Percentiles rank a stretch among this genome's conserved stretches.
These are phyloP conservation scores for Neurospora sublineolata DNA, from an alignment of 495 filamentous ascomycete genomes.

Conservation along the genomic window DNA sequence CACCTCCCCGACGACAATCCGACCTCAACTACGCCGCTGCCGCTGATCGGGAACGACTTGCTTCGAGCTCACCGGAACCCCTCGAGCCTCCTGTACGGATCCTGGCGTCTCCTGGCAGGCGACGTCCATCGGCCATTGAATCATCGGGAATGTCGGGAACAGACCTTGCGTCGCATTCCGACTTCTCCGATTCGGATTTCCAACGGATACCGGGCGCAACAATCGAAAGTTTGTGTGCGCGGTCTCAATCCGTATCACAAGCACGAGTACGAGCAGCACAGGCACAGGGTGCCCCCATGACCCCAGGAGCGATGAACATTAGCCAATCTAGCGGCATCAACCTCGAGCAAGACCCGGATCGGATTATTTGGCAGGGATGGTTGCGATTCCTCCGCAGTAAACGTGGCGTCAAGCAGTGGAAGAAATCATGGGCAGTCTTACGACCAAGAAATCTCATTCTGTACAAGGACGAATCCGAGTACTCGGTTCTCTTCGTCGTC, in stretches of 20 bases:
- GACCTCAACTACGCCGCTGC: slow-evolving; percentile 7
- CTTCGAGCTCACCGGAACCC: slow-evolving; percentile 58
- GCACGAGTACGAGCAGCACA: slow-evolving; percentile 1
- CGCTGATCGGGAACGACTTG: slow-evolving; percentile 20
- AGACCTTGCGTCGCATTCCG: slow-evolving; percentile 79
- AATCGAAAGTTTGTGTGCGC: slow-evolving; percentile 31
- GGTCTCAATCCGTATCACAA: slow-evolving; percentile 16
- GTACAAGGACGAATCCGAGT: slow-evolving; percentile 90
- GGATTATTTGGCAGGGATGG: slow-evolving; percentile 86
- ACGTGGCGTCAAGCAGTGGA: slow-evolving; percentile 86
- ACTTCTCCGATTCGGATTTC: slow-evolving; percentile 67
- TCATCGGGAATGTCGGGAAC: slow-evolving; percentile 66
- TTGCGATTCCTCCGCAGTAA: slow-evolving; percentile 77
- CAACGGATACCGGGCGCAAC: slow-evolving; percentile 30
- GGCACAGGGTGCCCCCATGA: slow-evolving; percentile 6
- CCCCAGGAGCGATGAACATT: slow-evolving; percentile 35
- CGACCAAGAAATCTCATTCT: slow-evolving; percentile 76
- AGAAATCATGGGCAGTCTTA: slow-evolving; percentile 86
- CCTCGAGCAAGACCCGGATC: slow-evolving; percentile 45
- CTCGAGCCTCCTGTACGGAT: slow-evolving; percentile 23
- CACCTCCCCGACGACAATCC: slow-evolving; percentile 31
- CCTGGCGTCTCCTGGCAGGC: slow-evolving; percentile 20
- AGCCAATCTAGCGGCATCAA: slow-evolving; percentile 47
- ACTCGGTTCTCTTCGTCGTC: slow-evolving; percentile 73
- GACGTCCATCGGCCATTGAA: slow-evolving; percentile 48